These are phyloP conservation scores for Tetrahymena malaccensis DNA, from an alignment of 73 alveolate species.

Conservation along the genomic window DNA sequence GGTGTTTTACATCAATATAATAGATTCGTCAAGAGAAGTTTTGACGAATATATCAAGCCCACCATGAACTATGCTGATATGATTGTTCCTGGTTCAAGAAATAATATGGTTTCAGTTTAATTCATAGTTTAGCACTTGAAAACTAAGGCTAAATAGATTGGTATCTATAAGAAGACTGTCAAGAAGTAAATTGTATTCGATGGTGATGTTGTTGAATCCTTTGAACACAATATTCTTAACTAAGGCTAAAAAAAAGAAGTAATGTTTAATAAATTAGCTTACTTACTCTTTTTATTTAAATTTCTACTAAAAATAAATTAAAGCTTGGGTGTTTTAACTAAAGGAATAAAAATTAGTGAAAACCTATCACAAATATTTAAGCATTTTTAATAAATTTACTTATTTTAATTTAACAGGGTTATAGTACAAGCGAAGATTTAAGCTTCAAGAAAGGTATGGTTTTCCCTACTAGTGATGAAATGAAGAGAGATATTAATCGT, in stretches of 20 bases:
- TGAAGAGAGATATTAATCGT: background rate
- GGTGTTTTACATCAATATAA: slow-evolving; percentile 80
- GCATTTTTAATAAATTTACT: background rate
- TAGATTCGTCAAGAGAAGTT: slow-evolving; percentile 91
- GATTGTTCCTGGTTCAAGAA: slow-evolving; percentile 69
- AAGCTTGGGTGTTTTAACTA: background rate
- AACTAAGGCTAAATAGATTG: slow-evolving; percentile 11
- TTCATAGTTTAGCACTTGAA: slow-evolving; percentile 37
- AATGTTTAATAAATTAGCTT: background rate
- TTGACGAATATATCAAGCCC: slow-evolving; percentile 89
- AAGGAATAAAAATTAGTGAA: background rate
- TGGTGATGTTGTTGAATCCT: background rate
- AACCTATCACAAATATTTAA: no score
- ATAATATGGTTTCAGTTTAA: slow-evolving; percentile 47
- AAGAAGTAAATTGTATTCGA: background rate
- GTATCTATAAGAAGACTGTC: background rate
- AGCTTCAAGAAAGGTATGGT: background rate
- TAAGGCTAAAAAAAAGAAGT: background rate
- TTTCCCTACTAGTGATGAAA: background rate
- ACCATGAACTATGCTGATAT: slow-evolving; percentile 91
- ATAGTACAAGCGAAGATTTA: background rate
- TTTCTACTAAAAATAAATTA: background rate
- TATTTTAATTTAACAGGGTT: background rate
- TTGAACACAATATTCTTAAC: background rate
- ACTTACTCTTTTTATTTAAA: background rate